Base-by-base conservation (phyloP, 176 grass and related monocot genomes). In the Juncus effusus region DNA sequence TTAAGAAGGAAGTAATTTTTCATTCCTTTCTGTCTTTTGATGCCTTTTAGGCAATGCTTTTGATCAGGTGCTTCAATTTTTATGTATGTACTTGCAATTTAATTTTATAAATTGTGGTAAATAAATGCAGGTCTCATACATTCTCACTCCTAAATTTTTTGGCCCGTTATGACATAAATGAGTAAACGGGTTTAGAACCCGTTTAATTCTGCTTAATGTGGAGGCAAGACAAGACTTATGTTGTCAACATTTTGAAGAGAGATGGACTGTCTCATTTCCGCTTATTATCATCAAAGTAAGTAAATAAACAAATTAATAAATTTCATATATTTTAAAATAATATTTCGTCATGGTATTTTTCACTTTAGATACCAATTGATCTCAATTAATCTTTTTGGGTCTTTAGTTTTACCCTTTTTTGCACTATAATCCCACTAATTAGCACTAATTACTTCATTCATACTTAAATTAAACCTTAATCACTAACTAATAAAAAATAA, bases 161-260 rank as follows among this genome's bases (percentile, higher is more conserved):
- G 19, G 58, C 54, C 54, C 58, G 52, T 60, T 72, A 72, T 71
- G 38, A 59, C n/a, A 71, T 71, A 52, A 71, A 71, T 38, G 68
- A 38, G 68, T 45, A 55, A 71, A 71, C 68, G 68, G 68, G 68
- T 71, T 70, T 71, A 40, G 53, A 54, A 55, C 68, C 68, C 68
- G 68, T 59, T 71, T 71, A 28, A 54, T 13, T 41, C 54, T 71
- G 68, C 68, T 71, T 71, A 60, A 72, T 72, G 69, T 72, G 55
- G 69, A 59, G 54, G 55, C 69, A 9, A 72, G 54, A 42, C 69
- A 9, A 72, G 52, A 16, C 40, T 45, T 59, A 53, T 72, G 16
- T 72, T 59, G 3, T 72, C 15, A 72, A 19, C 56, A 59, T 51
- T 51, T 53, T 60, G 58, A 52, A 72, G 69, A 60, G 54, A 72